phyloP scores from a whole-genome alignment of 805 yeast species.

The Kazachstania viticola region DNA sequence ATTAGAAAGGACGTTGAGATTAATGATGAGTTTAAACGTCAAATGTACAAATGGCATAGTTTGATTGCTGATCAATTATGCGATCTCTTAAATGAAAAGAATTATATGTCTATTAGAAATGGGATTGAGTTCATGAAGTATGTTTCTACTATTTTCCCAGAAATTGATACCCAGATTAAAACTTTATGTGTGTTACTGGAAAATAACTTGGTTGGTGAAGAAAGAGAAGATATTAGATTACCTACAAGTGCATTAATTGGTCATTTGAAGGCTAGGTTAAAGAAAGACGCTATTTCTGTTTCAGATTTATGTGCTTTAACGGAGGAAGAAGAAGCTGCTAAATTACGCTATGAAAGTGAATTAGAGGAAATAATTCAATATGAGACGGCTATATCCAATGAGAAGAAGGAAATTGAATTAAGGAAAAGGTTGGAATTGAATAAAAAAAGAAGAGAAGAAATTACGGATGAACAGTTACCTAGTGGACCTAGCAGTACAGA shows the following conservation, averaged over 20 bases:
- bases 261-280: slow-evolving; percentile 43
- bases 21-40: slow-evolving; percentile 24
- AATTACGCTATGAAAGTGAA: slow-evolving; percentile 7
- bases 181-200: slow-evolving; percentile 37
- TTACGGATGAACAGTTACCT: slow-evolving; percentile 3
- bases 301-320: slow-evolving; percentile 45
- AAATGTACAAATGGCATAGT: slow-evolving; percentile 45
- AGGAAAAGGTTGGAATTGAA: slow-evolving; percentile 15
- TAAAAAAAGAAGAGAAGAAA: slow-evolving; percentile 7
- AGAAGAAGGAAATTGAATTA: slow-evolving; percentile 15
- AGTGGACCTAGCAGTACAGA: slow-evolving; percentile 1
- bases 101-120: slow-evolving; percentile 73
- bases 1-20: slow-evolving; percentile 31
- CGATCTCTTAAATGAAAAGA: slow-evolving; percentile 23
- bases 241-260: slow-evolving; percentile 66
- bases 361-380: slow-evolving; percentile 13
- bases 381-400: slow-evolving; percentile 11
- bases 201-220: slow-evolving; percentile 39
- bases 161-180: slow-evolving; percentile 55
- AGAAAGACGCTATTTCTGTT: slow-evolving; percentile 35
- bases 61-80: slow-evolving; percentile 29
- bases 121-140: slow-evolving; percentile 67
- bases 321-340: slow-evolving; percentile 10
- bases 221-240: slow-evolving; percentile 68
- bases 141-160: slow-evolving; percentile 52